Conservation (phyloP, 495 filamentous ascomycete genomes). For the Daldinia caldariorum region DNA sequence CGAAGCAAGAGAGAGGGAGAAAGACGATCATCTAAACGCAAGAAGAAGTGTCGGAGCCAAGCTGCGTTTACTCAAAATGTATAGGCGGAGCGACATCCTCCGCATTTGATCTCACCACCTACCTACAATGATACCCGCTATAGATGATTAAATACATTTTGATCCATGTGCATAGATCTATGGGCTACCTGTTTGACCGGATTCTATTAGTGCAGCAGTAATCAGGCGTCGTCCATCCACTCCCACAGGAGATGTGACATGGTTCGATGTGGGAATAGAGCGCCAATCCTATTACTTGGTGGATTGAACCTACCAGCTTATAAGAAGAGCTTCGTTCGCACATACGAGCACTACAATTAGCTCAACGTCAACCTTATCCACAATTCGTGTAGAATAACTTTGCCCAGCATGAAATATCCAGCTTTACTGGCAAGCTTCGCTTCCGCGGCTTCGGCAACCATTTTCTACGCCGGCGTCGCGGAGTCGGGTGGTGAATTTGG, state of each 20-base stretch:
- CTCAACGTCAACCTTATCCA: background rate
- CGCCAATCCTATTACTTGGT: background rate
- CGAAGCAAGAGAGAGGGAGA: background rate
- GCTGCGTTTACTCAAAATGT: slow-evolving; percentile 12
- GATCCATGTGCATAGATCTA: background rate
- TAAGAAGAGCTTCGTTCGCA: slow-evolving; percentile 19
- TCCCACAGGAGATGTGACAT: background rate
- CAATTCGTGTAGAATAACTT: background rate
- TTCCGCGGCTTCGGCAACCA: slow-evolving; percentile 54
- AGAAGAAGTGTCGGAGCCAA: slow-evolving; percentile 14
- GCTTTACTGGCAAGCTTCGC: slow-evolving; percentile 46
- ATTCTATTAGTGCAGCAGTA: slow-evolving; percentile 4
- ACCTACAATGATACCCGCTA: slow-evolving; percentile 39
- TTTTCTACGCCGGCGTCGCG: slow-evolving; percentile 64
- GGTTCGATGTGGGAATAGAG: slow-evolving; percentile 12
- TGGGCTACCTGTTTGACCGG: background rate
- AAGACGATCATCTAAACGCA: background rate
- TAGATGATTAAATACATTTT: slow-evolving; percentile 18
- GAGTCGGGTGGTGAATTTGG: slow-evolving; percentile 65
- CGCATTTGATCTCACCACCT: slow-evolving; percentile 33
- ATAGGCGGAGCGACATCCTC: slow-evolving; percentile 31
- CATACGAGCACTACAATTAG: background rate
- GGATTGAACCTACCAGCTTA: slow-evolving; percentile 1
- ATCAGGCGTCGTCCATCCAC: background rate
- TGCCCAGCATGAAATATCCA: slow-evolving; percentile 46